phyloP scores from a whole-genome alignment of 345 rosid genomes.

The Crucihimalaya himalaica region DNA sequence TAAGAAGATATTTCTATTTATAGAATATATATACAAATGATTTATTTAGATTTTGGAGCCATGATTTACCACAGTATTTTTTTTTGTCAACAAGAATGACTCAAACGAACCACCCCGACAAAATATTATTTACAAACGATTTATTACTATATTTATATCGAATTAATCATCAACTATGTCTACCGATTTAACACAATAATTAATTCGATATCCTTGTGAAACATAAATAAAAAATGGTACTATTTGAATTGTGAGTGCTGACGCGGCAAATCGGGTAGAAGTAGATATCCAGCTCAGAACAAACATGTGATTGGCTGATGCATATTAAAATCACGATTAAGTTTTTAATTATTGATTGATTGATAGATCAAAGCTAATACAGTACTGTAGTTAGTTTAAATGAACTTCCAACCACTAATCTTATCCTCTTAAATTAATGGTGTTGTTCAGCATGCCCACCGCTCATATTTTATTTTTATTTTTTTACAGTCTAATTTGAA shows the following conservation, averaged over 20 bases:
- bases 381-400: background rate
- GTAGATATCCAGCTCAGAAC: conserved; percentile 31
- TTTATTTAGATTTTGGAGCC: too few species aligned
- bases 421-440: conserved; percentile 19
- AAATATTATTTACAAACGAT: too few species aligned
- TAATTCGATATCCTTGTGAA: background rate
- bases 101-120: too few species aligned
- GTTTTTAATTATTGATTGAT: conserved; percentile 3
- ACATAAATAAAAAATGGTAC: background rate
- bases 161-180: too few species aligned
- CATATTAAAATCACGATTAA: background rate
- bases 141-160: too few species aligned
- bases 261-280: conserved; percentile 26
- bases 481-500: background rate
- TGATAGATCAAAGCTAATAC: background rate
- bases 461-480: background rate
- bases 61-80: too few species aligned
- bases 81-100: too few species aligned
- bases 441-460: conserved; percentile 4
- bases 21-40: background rate
- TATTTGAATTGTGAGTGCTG: conserved; percentile 20
- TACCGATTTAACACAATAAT: too few species aligned
- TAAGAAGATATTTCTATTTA: background rate
- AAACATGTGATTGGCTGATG: conserved; percentile 32
- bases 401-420: conserved; percentile 11